Percentiles rank a stretch among this genome's conserved stretches.
Conservation (phyloP, 2,329 filamentous ascomycete genomes). For the Aspergillus sp. region DNA sequence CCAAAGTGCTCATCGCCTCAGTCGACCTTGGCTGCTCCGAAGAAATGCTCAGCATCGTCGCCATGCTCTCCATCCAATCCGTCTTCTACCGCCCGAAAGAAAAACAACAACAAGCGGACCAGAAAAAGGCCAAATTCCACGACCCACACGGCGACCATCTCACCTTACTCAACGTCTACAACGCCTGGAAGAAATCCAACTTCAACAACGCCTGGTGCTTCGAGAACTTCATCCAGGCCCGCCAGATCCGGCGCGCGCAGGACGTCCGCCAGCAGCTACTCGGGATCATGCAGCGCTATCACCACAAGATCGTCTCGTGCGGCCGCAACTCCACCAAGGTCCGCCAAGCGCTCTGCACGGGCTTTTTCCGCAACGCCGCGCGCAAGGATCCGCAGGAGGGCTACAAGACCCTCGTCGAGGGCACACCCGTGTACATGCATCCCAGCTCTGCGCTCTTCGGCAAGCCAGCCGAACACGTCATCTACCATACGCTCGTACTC, state of each 20-base stretch:
- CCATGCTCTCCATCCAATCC: constrained; percentile 85
- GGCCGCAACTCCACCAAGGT: constrained; percentile 86
- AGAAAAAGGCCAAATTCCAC: constrained; percentile 97
- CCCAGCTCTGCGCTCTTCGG: constrained; percentile 90
- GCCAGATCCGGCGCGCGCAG: constrained; percentile 83
- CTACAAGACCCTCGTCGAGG: constrained; percentile 96
- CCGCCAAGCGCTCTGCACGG: constrained; percentile 83
- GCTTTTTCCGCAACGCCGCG: constrained; percentile 94
- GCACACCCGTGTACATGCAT: constrained; percentile 93
- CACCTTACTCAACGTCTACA: constrained; percentile 94
- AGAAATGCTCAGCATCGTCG: constrained; percentile 90
- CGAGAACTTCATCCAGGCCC: constrained; percentile 95
- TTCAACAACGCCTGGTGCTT: constrained; percentile 91
- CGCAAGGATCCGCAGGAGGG: constrained; percentile 95
- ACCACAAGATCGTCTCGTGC: constrained; percentile 79
- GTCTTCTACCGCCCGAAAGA: constrained; percentile 97
- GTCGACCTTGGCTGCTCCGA: constrained; percentile 90
- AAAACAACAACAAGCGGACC: constrained; percentile 93
- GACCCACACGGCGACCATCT: constrained; percentile 93
- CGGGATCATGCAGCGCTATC: constrained; percentile 92
- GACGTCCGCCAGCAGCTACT: constrained; percentile 92
- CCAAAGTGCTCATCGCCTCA: constrained; percentile 86
- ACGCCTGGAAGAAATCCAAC: constrained; percentile 87
- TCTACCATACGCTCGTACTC: constrained; percentile 71
- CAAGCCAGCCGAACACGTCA: constrained; percentile 94